phyloP scores from a whole-genome alignment of 345 rosid genomes.

The Corchorus olitorius region DNA sequence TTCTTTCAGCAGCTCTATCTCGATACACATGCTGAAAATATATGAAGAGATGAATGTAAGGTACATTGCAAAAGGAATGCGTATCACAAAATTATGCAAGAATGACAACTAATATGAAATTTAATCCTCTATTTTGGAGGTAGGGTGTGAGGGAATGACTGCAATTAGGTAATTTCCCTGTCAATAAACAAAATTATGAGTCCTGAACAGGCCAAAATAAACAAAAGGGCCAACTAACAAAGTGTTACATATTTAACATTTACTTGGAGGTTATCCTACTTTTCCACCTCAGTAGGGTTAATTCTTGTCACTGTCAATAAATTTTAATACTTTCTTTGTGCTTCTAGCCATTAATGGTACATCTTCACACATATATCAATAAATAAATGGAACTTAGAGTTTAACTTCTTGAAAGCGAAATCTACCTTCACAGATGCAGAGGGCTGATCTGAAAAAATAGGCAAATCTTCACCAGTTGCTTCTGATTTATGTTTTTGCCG shows the following conservation, averaged over 20 bases:
- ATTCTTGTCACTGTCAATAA: neutral
- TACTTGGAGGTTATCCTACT: neutral
- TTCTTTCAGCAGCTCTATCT: constrained; percentile 94
- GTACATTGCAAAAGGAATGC: neutral
- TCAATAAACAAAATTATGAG: neutral
- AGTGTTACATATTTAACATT: neutral
- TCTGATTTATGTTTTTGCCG: constrained; percentile 35
- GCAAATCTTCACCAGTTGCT: constrained; percentile 29
- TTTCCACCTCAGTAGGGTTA: neutral
- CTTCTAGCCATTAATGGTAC: neutral
- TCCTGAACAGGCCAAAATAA: neutral
- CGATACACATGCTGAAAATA: constrained; percentile 56
- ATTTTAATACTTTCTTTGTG: neutral
- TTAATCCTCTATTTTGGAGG: neutral
- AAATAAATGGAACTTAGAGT: neutral
- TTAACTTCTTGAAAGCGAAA: constrained; percentile 5
- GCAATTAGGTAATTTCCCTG: neutral
- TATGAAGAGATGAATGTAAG: constrained; percentile 14
- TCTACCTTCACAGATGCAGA: constrained; percentile 56
- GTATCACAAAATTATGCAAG: neutral
- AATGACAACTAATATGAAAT: neutral
- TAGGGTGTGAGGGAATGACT: neutral
- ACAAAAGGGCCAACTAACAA: neutral
- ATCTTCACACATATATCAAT: neutral
- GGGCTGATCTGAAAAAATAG: constrained; percentile 32